phyloP scores from a whole-genome alignment of 495 filamentous ascomycete species.

The Podospora pseudopauciseta region DNA sequence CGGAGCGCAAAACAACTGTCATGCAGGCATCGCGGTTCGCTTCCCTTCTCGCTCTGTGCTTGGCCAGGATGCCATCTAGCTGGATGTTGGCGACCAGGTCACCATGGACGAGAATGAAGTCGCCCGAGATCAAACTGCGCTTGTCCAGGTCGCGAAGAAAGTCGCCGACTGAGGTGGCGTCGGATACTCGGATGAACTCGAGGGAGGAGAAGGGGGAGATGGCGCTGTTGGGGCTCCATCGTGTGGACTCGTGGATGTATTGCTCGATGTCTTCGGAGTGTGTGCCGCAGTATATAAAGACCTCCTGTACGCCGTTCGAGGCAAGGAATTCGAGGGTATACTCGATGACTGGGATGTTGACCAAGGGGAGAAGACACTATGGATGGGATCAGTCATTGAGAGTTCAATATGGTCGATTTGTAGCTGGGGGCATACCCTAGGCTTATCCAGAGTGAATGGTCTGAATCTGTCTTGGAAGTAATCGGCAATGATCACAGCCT shows the following conservation, averaged over 20 bases:
- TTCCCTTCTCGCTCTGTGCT: slow-evolving; percentile 75
- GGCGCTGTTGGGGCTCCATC: slow-evolving; percentile 42
- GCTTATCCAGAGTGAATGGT: slow-evolving; percentile 84
- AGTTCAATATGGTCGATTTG: not conserved
- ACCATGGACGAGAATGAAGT: slow-evolving; percentile 90
- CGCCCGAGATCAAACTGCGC: slow-evolving; percentile 77
- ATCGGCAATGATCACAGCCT: slow-evolving; percentile 90
- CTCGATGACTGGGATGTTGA: slow-evolving; percentile 91
- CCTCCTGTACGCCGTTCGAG: slow-evolving; percentile 84
- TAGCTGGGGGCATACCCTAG: slow-evolving; percentile 60
- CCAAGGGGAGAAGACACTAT: slow-evolving; percentile 90
- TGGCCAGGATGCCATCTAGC: slow-evolving; percentile 71
- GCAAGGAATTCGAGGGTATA: slow-evolving; percentile 97
- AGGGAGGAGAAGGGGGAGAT: slow-evolving; percentile 83
- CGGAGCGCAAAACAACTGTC: slow-evolving; percentile 88
- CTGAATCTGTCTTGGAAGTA: slow-evolving; percentile 87
- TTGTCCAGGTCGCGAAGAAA: slow-evolving; percentile 92
- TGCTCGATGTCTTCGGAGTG: slow-evolving; percentile 87
- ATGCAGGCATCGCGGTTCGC: slow-evolving; percentile 94
- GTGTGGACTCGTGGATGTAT: slow-evolving; percentile 59
- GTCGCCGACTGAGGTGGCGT: slow-evolving; percentile 81
- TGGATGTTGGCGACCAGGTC: slow-evolving; percentile 91
- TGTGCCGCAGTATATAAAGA: slow-evolving; percentile 86
- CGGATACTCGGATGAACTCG: slow-evolving; percentile 80
- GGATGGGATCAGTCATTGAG: slow-evolving; percentile 10